Base-by-base conservation (phyloP, 805 yeast species). In the Metschnikowia henanensis region DNA sequence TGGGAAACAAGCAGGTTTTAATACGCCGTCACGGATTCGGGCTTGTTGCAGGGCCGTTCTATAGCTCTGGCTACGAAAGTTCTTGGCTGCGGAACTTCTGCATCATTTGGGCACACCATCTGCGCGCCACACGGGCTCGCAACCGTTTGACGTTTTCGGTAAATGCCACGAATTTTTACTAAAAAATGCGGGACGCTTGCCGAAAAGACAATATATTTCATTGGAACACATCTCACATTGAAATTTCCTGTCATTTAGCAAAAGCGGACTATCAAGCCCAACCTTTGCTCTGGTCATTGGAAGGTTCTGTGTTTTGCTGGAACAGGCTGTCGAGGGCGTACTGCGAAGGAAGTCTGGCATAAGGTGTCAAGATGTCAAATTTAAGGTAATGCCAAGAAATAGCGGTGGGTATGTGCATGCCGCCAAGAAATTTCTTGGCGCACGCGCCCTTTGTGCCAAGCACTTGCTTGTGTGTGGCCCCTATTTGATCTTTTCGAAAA, bases 321-420 rank as follows among this genome's bases (percentile, higher is more conserved):
- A 40, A 34, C 43, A n/a, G n/a, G n/a, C n/a, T n/a, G n/a, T n/a
- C n/a, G n/a, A n/a, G n/a, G n/a, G n/a, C n/a, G n/a, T n/a, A n/a
- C n/a, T n/a, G n/a, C n/a, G n/a, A n/a, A n/a, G n/a, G n/a, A n/a
- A n/a, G n/a, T n/a, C 26, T 42, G 45, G 45, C 45, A 42, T 28
- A 32, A 42, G 41, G 44, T 47, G 51, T 47, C 51, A 47, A 44
- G 35, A 47, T 41, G 51, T 47, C 51, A 47, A 44, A 25, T 15
- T 34, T 37, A 20, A 39, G 34, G 41, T 17, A 41, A 34, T 37
- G 51, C 51, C 37, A 37, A 39, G 33, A 34, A 30, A 34, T 31
- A 7, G 7, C 16, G 16, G 26, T 37, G 33, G 26, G 26, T 23
- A 23, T 23, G 12, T 23, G 26, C 26, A 23, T 23, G 26, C 5